A percentile compares a stretch with the other conserved stretches of the same genome.
These are phyloP conservation scores for Meira nashicola DNA, from an alignment of 1,284 basidiomycete genomes.

Conservation along the genomic window DNA sequence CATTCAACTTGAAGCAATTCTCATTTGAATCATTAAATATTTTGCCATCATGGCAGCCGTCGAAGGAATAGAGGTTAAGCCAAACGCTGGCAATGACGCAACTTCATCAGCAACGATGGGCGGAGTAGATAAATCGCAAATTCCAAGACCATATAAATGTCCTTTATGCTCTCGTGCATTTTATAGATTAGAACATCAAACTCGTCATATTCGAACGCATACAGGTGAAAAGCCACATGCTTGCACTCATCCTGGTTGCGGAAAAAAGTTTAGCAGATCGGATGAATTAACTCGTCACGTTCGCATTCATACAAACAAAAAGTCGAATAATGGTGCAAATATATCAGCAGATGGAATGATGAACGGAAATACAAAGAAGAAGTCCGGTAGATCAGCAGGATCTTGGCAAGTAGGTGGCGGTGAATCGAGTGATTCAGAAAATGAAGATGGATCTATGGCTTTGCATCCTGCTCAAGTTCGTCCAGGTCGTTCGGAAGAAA, in stretches of 20 bases:
- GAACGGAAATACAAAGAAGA: constrained; percentile 1
- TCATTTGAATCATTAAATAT: no score
- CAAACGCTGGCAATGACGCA: neutral
- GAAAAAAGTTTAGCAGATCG: constrained; percentile 93
- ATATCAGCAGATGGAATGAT: neutral
- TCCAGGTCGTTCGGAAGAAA: constrained; percentile 29
- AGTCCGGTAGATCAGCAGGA: constrained; percentile 2
- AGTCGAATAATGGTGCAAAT: constrained; percentile 21
- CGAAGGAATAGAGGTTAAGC: no score
- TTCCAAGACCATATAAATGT: constrained; percentile 52
- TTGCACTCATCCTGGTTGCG: constrained; percentile 88
- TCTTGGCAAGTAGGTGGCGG: constrained; percentile 23
- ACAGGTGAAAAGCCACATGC: constrained; percentile 96
- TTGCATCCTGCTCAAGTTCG: constrained; percentile 7
- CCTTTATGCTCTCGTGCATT: constrained; percentile 50
- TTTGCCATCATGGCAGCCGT: no score
- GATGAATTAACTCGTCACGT: constrained; percentile 96
- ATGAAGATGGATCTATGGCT: constrained; percentile 7
- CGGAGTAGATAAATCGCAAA: constrained; percentile 47
- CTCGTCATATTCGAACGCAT: constrained; percentile 93
- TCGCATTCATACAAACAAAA: constrained; percentile 69
- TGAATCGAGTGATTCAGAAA: constrained; percentile 39
- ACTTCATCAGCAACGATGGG: neutral
- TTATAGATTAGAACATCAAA: constrained; percentile 60
- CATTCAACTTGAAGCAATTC: no score